Evolutionary conservation across 78 protist species (phyloP), one percentile per base, ranked within the genome.

Genomic region (Isochrysis galbana): DNA sequence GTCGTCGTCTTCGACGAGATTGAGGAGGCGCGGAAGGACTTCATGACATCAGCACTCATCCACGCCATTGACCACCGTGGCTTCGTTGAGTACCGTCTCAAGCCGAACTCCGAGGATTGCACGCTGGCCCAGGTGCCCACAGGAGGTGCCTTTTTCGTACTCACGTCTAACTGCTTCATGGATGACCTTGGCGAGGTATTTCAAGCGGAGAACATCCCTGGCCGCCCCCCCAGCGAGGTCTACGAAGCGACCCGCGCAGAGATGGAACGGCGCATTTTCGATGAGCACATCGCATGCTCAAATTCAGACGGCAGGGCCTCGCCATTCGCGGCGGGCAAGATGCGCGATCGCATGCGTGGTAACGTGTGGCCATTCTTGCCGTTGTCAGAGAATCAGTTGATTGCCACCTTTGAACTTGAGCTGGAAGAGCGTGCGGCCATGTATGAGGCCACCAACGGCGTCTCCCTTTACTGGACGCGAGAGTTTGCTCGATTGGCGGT

Each of bases 321-420:
- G 34, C 84, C 84, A n/a, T 39, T 77, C 19, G 84, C 84, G 32
- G 44, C 84, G 44, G n/a, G 84, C 46, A 77, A 77, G 84, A 77
- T 77, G 84, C 44, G 46, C 47, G 84, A 77, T 29, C 84, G 84
- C 47, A 77, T 77, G 84, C 84, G 46, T 17, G 84, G 84, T n/a
- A 77, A 77, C 84, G 32, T 39, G 32, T 39, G 21, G 47, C 84
- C 84, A 2, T 77, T 77, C 22, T 7, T 77, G 84, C 84, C 84
- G 26, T 46, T 77, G 19, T 22, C 46, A 0, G 47, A 4, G 14
- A 32, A 10, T 23, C n/a, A 77, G 84, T 39, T 39, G 84, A 46
- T 39, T 4, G n/a, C n/a, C 46, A 46, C 84, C 32, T 77, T 77
- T 17, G 84, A 77, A 29, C 7, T 36, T 11, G 34, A 77, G 46